Base-by-base conservation (phyloP, 1,284 basidiomycete species). In the Ustilago trichophora region DNA sequence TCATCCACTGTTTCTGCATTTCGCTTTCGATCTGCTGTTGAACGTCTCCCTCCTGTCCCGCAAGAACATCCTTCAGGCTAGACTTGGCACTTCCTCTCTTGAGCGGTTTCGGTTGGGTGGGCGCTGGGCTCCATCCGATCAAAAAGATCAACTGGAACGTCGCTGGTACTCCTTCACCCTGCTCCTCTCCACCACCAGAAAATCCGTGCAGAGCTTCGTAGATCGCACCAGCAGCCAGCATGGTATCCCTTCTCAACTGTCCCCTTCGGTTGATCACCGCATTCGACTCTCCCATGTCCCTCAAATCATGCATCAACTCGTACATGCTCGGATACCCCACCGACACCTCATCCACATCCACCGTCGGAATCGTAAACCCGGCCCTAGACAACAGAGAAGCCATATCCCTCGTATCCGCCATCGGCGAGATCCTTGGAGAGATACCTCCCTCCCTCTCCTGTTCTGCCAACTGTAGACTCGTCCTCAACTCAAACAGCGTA, bases 71-170 rank as follows among this genome's bases (percentile, higher is more conserved):
- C 81, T 91, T 91, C 45, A 98, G 83, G 73, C 86, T 92, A 0
- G 88, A 87, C 82, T 90, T 84, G 3, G 88, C 95, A 3, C 89
- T 87, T n/a, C 95, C 95, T 75, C 93, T 85, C 77, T 90, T 87
- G 5, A 95, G 84, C 0, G 93, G 88, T 80, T 92, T 90, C 6
- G 90, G 91, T 82, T 97, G 92, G 19, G 83, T 88, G 1, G 90
- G 87, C 3, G 89, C 87, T 16, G 94, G 93, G 80, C 94, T 97
- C 95, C 96, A 99, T n/a, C 96, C 95, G 82, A 98, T 97, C 92
- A 98, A 89, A 81, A 91, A 97, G 62, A 98, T 93, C 47, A 98
- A 85, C 78, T 95, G 91, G 83, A 97, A 99, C 4, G 96, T 98
- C 13, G 96, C 96, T 5, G 94, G 92, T 24, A 98, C 85, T 78